A percentile compares a stretch with the other conserved stretches of the same genome.
Conservation (phyloP, 495 filamentous ascomycete species). For the Podospora tetraspora region DNA sequence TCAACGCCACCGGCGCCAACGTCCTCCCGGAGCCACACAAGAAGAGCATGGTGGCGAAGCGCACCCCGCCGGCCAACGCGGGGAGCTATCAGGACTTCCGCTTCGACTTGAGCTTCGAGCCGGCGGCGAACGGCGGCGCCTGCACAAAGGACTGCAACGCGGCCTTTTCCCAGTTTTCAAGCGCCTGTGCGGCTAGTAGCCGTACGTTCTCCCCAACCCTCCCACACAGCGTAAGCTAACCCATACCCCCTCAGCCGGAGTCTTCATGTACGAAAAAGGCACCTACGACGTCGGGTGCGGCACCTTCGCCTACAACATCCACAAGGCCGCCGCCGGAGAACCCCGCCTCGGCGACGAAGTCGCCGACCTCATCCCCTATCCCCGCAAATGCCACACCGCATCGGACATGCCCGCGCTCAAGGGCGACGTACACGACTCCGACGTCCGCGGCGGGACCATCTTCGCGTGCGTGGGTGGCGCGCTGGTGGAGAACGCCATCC, state of each 20-base stretch:
- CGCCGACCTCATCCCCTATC: background rate
- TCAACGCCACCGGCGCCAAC: background rate
- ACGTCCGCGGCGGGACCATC: background rate
- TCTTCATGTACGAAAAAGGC: conserved; percentile 5
- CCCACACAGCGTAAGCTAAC: too few species aligned
- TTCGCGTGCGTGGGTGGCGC: background rate
- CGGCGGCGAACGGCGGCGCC: background rate
- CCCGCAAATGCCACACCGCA: background rate
- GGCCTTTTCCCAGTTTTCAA: background rate
- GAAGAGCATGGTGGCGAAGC: background rate
- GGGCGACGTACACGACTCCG: background rate
- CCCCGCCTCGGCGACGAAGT: background rate
- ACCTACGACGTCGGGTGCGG: background rate
- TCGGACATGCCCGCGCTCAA: background rate
- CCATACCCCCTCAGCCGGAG: background rate
- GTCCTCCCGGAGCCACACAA: background rate
- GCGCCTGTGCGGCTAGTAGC: background rate
- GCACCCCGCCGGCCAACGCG: background rate
- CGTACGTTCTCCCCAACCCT: background rate
- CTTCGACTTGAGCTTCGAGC: background rate
- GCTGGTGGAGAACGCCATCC: background rate
- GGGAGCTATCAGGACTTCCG: background rate
- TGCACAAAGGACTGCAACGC: background rate
- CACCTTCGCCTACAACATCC: background rate
- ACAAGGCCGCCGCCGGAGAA: background rate